Conservation (phyloP, 2,329 filamentous ascomycete species). For the Ascosphaera acerosa region DNA sequence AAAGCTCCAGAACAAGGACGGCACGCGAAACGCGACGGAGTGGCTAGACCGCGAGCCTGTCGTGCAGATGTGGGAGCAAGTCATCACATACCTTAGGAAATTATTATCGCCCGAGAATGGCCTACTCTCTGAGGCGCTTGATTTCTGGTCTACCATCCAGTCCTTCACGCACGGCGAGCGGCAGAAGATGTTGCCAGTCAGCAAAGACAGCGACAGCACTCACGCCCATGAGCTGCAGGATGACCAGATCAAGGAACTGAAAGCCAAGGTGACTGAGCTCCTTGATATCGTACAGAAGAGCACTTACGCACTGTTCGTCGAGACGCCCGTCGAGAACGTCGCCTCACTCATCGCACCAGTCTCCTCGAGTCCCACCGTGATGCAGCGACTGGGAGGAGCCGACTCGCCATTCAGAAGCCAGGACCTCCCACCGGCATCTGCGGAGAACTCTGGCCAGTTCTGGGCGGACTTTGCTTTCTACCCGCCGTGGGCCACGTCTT, state of each 20-base stretch:
- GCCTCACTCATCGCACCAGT: conserved; percentile 36
- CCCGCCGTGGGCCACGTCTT: conserved; percentile 76
- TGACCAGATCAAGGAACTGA: conserved; percentile 43
- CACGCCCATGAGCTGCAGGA: conserved; percentile 56
- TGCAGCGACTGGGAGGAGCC: conserved; percentile 27
- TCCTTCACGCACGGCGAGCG: conserved; percentile 72
- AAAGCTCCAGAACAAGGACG: conserved; percentile 43
- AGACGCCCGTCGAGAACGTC: conserved; percentile 73
- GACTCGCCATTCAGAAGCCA: conserved; percentile 57
- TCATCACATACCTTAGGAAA: conserved; percentile 44
- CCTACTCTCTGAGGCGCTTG: conserved; percentile 64
- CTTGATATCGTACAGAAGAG: conserved; percentile 59
- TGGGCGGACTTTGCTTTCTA: conserved; percentile 95
- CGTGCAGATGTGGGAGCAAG: conserved; percentile 80
- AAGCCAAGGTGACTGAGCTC: conserved; percentile 58
- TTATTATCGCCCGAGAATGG: conserved; percentile 52
- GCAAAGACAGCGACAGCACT: conserved; percentile 57
- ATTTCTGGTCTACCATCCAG: conserved; percentile 83
- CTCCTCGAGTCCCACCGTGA: conserved; percentile 41
- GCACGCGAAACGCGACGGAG: conserved; percentile 32
- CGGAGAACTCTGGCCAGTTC: conserved; percentile 44
- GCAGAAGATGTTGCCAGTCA: conserved; percentile 52
- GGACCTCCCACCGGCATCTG: conserved; percentile 51
- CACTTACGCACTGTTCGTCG: conserved; percentile 58
- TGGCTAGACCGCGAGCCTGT: conserved; percentile 58